A percentile compares a stretch with the other conserved stretches of the same genome.
Conservation (phyloP, 345 rosid genomes). For the Populus alba region DNA sequence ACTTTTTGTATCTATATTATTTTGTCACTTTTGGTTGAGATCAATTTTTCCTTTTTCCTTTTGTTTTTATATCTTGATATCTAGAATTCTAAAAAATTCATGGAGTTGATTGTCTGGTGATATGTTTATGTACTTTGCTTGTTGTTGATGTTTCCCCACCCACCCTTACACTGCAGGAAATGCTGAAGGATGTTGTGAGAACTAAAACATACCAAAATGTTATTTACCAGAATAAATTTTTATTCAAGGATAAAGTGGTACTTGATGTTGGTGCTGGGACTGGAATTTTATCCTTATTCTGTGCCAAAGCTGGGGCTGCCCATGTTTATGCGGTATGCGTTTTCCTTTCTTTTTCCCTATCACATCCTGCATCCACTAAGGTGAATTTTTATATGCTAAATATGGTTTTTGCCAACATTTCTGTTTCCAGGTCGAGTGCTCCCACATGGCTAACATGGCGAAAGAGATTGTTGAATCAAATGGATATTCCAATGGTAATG, state of each 20-base stretch:
- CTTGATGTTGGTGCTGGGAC: slow-evolving; percentile 99
- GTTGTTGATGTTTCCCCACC: slow-evolving; percentile 4
- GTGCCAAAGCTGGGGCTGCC: slow-evolving; percentile 94
- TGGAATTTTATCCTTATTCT: slow-evolving; percentile 88
- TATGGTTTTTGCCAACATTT: slow-evolving; percentile 13
- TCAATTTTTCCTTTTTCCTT: not conserved
- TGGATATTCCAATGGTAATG: slow-evolving; percentile 77
- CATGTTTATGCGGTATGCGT: slow-evolving; percentile 84
- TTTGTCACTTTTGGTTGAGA: not conserved
- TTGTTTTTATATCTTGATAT: not conserved
- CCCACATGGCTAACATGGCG: slow-evolving; percentile 93
- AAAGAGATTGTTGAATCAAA: slow-evolving; percentile 81
- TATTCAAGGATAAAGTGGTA: slow-evolving; percentile 83
- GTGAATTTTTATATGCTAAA: not conserved
- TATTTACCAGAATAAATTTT: slow-evolving; percentile 86
- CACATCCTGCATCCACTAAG: not conserved
- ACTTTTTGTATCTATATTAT: not conserved
- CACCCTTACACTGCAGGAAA: slow-evolving; percentile 61
- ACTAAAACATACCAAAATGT: slow-evolving; percentile 95
- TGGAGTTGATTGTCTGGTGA: not conserved
- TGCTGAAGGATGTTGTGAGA: slow-evolving; percentile 93
- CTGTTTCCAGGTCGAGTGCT: slow-evolving; percentile 70
- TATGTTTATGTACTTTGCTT: not conserved
- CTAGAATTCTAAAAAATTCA: not conserved
- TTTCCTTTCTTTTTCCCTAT: not conserved